Percentiles rank a stretch among this genome's conserved stretches.
phyloP scores from a whole-genome alignment of 306 rosid genomes.

The Mucuna pruriens region DNA sequence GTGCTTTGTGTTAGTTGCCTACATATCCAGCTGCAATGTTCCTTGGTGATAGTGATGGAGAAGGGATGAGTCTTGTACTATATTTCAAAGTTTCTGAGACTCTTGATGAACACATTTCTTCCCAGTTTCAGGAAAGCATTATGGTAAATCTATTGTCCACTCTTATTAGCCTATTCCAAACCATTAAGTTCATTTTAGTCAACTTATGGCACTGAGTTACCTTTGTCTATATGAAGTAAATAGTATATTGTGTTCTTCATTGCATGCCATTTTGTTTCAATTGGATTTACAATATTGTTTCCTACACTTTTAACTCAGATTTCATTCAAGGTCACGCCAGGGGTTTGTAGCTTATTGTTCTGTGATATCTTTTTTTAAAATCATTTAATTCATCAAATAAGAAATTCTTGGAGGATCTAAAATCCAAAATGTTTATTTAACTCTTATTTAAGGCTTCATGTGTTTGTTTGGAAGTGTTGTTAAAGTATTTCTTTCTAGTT shows the following conservation, averaged over 20 bases:
- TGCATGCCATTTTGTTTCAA: background rate
- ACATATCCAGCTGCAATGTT: slow-evolving; percentile 95
- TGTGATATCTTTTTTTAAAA: background rate
- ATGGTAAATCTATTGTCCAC: slow-evolving; percentile 48
- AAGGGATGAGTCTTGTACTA: slow-evolving; percentile 85
- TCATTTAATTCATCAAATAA: background rate
- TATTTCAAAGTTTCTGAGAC: slow-evolving; percentile 76
- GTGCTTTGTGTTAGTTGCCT: slow-evolving; percentile 68
- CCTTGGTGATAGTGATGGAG: slow-evolving; percentile 89
- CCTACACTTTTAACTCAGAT: background rate
- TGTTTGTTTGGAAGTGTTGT: background rate
- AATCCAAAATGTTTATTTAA: background rate
- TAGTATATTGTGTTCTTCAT: background rate
- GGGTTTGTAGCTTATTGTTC: background rate
- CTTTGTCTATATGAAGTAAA: background rate
- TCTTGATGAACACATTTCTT: slow-evolving; percentile 68
- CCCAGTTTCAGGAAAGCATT: slow-evolving; percentile 80
- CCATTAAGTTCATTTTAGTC: background rate
- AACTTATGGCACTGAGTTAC: background rate
- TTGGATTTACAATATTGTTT: background rate
- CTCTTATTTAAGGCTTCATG: background rate
- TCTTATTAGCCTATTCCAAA: background rate
- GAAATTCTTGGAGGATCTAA: background rate
- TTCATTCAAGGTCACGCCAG: background rate
- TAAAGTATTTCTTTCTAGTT: background rate